Conservation (phyloP, 495 filamentous ascomycete species). For the Tuber magnatum region DNA sequence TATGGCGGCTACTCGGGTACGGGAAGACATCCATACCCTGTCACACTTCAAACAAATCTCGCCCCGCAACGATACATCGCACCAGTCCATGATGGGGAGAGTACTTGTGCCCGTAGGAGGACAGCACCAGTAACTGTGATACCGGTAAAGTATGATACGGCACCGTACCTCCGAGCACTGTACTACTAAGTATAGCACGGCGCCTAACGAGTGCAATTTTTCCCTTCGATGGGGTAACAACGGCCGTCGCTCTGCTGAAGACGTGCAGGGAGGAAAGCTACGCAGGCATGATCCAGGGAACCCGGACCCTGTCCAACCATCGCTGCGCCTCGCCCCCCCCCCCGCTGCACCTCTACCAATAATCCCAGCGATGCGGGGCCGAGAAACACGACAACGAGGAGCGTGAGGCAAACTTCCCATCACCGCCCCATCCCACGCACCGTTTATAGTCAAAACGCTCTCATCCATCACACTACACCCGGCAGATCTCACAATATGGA, state of each 20-base stretch:
- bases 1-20: background rate
- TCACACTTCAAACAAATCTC: background rate
- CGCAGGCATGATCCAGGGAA: background rate
- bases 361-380: conserved; percentile 18
- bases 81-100: background rate
- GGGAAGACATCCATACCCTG: background rate
- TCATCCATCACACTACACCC: background rate
- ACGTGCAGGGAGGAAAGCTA: background rate
- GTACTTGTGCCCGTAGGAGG: background rate
- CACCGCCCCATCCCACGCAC: background rate
- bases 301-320: background rate
- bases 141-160: too few relatives aligned
- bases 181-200: background rate
- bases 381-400: conserved; percentile 11
- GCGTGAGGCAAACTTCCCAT: conserved; percentile 6
- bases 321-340: background rate
- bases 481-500: conserved; percentile 21
- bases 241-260: background rate
- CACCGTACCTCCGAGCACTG: too few relatives aligned
- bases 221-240: background rate
- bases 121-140: too few relatives aligned
- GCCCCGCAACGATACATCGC: background rate
- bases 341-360: background rate
- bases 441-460: background rate
- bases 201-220: background rate